A percentile compares a stretch with the other conserved stretches of the same genome.
These are phyloP conservation scores for Madurella fahalii DNA, from an alignment of 2,329 filamentous ascomycete species.

Conservation along the genomic window DNA sequence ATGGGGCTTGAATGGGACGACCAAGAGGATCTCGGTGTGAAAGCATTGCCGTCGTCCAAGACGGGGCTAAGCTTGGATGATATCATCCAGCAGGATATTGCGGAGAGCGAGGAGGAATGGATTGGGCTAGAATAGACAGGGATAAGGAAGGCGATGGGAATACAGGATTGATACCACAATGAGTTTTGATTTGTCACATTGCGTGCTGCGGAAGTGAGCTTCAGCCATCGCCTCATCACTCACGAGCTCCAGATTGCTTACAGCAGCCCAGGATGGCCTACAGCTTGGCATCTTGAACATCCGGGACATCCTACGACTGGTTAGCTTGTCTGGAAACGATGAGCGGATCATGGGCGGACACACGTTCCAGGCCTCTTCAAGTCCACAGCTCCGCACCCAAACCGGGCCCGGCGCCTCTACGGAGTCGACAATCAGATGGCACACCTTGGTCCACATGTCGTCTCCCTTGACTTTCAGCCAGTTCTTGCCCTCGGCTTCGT, in stretches of 20 bases:
- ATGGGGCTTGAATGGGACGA: conserved; percentile 17
- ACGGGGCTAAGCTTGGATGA: conserved; percentile 24
- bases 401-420: conserved; percentile 48
- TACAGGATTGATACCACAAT: conserved; percentile 21
- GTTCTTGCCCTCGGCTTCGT: conserved; percentile 37
- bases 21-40: conserved; percentile 25
- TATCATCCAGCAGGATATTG: conserved; percentile 31
- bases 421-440: conserved; percentile 59
- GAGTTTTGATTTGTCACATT: neutral
- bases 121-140: conserved; percentile 43
- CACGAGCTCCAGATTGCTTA: neutral
- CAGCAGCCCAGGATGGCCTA: neutral
- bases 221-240: too few species aligned
- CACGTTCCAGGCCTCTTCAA: conserved; percentile 61
- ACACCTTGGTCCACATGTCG: conserved; percentile 57
- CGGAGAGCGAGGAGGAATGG: conserved; percentile 43
- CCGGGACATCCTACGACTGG: conserved; percentile 12
- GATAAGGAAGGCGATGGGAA: conserved; percentile 16
- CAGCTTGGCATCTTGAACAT: conserved; percentile 2
- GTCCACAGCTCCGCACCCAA: conserved; percentile 62
- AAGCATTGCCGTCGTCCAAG: conserved; percentile 29
- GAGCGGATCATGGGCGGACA: conserved; percentile 8
- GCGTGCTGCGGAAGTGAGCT: too few species aligned
- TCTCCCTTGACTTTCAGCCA: conserved; percentile 52
- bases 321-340: neutral